phyloP scores from a whole-genome alignment of 257 asterid genomes.

The Nicotiana tomentosiformis region DNA sequence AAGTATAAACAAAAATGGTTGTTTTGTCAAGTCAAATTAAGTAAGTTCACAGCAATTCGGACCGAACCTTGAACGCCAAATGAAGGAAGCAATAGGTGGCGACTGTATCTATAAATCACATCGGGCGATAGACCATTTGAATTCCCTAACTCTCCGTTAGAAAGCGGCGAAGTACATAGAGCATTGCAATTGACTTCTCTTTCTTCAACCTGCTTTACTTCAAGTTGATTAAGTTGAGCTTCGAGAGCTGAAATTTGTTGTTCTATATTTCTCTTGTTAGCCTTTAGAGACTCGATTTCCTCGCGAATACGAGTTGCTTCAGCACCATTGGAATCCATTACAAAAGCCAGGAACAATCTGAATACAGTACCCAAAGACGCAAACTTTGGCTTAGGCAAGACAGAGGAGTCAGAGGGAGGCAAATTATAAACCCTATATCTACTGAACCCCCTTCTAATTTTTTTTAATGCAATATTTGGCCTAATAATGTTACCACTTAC shows the following conservation, averaged over 20 bases:
- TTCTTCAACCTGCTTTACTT: not conserved
- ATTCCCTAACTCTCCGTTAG: constrained; percentile 6
- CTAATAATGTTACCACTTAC: too few relatives aligned
- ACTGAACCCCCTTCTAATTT: too few relatives aligned
- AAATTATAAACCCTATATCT: too few relatives aligned
- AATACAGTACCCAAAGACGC: not conserved
- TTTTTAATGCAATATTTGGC: too few relatives aligned
- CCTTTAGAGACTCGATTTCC: constrained; percentile 45
- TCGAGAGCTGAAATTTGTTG: constrained; percentile 54
- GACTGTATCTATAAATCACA: constrained; percentile 84
- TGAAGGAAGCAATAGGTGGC: constrained; percentile 88
- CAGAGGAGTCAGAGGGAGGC: too few relatives aligned
- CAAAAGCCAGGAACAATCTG: not conserved
- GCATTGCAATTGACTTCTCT: constrained; percentile 22
- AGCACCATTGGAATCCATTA: constrained; percentile 43
- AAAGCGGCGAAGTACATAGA: not conserved
- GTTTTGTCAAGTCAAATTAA: not conserved
- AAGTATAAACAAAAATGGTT: not conserved
- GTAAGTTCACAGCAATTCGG: not conserved
- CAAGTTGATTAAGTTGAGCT: constrained; percentile 40
- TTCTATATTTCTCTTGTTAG: constrained; percentile 38
- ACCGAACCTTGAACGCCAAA: constrained; percentile 55
- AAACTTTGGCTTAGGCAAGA: too few relatives aligned
- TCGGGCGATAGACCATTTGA: constrained; percentile 49
- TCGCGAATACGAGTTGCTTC: constrained; percentile 44